These are phyloP conservation scores for Calycina marina DNA, from an alignment of 2,329 filamentous ascomycete species.

Conservation along the genomic window DNA sequence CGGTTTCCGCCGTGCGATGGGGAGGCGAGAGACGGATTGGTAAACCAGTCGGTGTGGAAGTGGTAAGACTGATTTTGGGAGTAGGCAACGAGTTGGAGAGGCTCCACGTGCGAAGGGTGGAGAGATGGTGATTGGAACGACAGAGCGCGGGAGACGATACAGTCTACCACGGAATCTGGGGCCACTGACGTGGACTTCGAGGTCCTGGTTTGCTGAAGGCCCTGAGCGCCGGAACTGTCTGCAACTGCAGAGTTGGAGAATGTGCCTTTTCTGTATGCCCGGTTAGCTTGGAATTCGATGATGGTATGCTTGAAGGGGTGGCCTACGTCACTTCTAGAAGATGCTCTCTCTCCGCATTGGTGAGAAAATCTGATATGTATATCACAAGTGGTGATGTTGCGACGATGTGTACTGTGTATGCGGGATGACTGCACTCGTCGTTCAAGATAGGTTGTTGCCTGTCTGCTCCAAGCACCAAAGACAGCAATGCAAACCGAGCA, in stretches of 20 bases:
- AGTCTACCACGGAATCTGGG: conserved; percentile 32
- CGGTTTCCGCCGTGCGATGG: conserved; percentile 11
- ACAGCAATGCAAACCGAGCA: too few species aligned
- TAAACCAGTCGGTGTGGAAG: conserved; percentile 42
- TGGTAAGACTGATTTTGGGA: conserved; percentile 40
- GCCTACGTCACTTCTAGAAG: conserved; percentile 35
- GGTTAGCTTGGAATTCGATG: too few species aligned
- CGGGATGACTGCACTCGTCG: conserved; percentile 7
- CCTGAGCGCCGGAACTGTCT: conserved; percentile 28
- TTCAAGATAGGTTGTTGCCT: too few species aligned
- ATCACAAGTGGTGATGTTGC: conserved; percentile 36
- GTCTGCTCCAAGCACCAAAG: too few species aligned
- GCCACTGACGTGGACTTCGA: conserved; percentile 32
- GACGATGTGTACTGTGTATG: conserved; percentile 29
- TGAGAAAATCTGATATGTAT: conserved; percentile 39
- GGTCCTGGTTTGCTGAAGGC: conserved; percentile 31
- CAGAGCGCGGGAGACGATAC: conserved; percentile 39
- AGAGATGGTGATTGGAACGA: conserved; percentile 39
- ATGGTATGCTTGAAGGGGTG: too few species aligned
- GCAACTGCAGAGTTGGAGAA: conserved; percentile 32
- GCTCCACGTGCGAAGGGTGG: conserved; percentile 37
- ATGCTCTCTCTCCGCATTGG: conserved; percentile 29
- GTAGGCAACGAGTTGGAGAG: conserved; percentile 43
- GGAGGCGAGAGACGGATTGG: conserved; percentile 2
- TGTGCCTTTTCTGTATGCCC: conserved; percentile 7